phyloP scores from a whole-genome alignment of 2,329 filamentous ascomycete genomes.

The Thielaviopsis punctulata region DNA sequence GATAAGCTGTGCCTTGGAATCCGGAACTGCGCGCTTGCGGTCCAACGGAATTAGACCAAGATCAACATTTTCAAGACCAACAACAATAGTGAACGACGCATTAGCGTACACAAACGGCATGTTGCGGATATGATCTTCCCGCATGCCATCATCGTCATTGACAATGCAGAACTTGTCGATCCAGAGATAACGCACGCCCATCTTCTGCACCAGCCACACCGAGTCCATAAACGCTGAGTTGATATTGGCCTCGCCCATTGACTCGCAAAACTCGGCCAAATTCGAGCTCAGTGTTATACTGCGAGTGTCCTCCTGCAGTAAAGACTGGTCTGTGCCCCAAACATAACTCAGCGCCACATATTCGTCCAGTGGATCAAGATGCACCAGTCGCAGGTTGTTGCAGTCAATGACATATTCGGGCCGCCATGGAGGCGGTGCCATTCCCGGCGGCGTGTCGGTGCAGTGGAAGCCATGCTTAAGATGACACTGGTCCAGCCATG shows the following conservation, averaged over 20 bases:
- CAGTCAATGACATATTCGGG: conserved; percentile 26
- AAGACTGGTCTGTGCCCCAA: conserved; percentile 18
- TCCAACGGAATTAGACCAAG: conserved; percentile 23
- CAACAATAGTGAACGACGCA: conserved; percentile 27
- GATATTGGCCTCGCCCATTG: conserved; percentile 22
- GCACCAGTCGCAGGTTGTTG: conserved; percentile 23
- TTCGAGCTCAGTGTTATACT: conserved; percentile 22
- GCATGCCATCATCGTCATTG: conserved; percentile 25
- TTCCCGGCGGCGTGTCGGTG: conserved; percentile 14
- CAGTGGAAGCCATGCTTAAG: conserved; percentile 26
- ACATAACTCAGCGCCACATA: conserved; percentile 32
- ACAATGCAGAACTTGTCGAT: conserved; percentile 29
- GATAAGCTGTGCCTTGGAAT: conserved; percentile 18
- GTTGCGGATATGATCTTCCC: conserved; percentile 23
- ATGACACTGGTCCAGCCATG: conserved; percentile 28
- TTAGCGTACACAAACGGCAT: conserved; percentile 30
- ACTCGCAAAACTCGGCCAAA: conserved; percentile 20
- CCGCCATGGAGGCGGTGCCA: conserved; percentile 20
- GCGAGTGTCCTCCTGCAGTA: conserved; percentile 15
- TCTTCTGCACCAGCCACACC: conserved; percentile 26
- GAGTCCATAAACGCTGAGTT: conserved; percentile 27
- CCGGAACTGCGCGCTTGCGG: conserved; percentile 17
- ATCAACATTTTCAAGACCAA: conserved; percentile 24
- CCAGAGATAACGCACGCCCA: conserved; percentile 28
- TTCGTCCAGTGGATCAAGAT: conserved; percentile 22